Evolutionary conservation across 192 early-diverging fungal genomes (phyloP).

Genomic region (Coemansia sp.): DNA sequence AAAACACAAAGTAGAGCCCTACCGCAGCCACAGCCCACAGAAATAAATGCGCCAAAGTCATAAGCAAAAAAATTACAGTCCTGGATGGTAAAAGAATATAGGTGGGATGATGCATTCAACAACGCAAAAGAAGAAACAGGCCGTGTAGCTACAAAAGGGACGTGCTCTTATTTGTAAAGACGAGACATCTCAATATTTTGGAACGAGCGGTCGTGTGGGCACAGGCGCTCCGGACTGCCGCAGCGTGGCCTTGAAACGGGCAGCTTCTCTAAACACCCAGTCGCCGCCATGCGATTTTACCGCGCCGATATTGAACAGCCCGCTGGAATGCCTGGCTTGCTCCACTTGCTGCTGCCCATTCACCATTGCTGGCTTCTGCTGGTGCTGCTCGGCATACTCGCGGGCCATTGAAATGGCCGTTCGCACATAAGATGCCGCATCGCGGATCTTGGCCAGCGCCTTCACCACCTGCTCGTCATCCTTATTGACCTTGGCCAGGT

Average conservation of each 20-base stretch:
- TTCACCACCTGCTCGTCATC: constrained; percentile 3
- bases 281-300: constrained; percentile 23
- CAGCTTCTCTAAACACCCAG: constrained; percentile 42
- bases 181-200: constrained; percentile 17
- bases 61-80: too few relatives aligned
- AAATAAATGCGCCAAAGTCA: too few relatives aligned
- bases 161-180: too few relatives aligned
- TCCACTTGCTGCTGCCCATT: not conserved
- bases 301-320: constrained; percentile 42
- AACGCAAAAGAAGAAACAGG: too few relatives aligned
- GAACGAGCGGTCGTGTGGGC: constrained; percentile 26
- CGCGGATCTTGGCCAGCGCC: constrained; percentile 30
- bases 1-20: too few relatives aligned
- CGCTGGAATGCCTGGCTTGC: not conserved
- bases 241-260: constrained; percentile 35
- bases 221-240: constrained; percentile 43
- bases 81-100: too few relatives aligned
- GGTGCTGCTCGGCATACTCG: not conserved
- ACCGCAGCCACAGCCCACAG: too few relatives aligned
- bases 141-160: too few relatives aligned
- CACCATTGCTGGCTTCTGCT: not conserved
- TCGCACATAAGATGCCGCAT: constrained; percentile 41
- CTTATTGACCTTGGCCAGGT: not conserved
- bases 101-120: too few relatives aligned
- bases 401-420: constrained; percentile 40